Conservation (phyloP, 2,329 filamentous ascomycete genomes). For the Phialemoniopsis sp. region DNA sequence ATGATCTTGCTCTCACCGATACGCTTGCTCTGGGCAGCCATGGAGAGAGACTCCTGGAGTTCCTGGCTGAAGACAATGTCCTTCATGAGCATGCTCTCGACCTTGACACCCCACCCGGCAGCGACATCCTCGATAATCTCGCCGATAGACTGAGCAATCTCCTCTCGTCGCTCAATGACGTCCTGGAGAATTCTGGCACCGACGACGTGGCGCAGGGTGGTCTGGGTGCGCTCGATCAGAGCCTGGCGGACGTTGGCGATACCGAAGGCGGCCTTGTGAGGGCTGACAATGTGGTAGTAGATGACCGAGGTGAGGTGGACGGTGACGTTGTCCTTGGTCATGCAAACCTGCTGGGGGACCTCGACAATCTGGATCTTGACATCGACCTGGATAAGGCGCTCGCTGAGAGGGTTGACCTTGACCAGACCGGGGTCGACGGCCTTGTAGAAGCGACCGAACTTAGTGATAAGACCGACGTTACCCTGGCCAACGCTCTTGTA, state of each 20-base stretch:
- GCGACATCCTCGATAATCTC: constrained; percentile 98
- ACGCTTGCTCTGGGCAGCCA: constrained; percentile 98
- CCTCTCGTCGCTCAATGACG: constrained; percentile 96
- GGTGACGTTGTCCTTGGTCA: constrained; percentile 99
- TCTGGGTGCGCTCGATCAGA: constrained; percentile 97
- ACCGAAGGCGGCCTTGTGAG: constrained; percentile 95
- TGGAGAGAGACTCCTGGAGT: constrained; percentile 91
- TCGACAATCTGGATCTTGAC: constrained; percentile 99
- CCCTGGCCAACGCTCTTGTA: constrained; percentile 91
- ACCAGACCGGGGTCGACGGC: constrained; percentile 95
- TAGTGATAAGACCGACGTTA: constrained; percentile 91
- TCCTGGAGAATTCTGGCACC: constrained; percentile 94
- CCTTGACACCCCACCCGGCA: constrained; percentile 87
- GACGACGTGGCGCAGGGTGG: constrained; percentile 88
- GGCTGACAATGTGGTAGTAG: constrained; percentile 95
- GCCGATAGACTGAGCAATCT: constrained; percentile 89
- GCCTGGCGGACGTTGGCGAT: constrained; percentile 93
- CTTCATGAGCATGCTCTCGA: constrained; percentile 99
- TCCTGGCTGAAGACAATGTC: constrained; percentile 97
- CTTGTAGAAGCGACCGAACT: constrained; percentile 91
- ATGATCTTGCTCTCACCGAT: constrained; percentile 99
- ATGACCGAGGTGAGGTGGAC: constrained; percentile 93
- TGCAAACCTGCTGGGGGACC: constrained; percentile 94
- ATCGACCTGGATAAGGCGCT: constrained; percentile 86
- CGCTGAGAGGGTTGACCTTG: constrained; percentile 94